Conservation (phyloP, 169 alveolate species). For the Cryptosporidium ubiquitum region DNA sequence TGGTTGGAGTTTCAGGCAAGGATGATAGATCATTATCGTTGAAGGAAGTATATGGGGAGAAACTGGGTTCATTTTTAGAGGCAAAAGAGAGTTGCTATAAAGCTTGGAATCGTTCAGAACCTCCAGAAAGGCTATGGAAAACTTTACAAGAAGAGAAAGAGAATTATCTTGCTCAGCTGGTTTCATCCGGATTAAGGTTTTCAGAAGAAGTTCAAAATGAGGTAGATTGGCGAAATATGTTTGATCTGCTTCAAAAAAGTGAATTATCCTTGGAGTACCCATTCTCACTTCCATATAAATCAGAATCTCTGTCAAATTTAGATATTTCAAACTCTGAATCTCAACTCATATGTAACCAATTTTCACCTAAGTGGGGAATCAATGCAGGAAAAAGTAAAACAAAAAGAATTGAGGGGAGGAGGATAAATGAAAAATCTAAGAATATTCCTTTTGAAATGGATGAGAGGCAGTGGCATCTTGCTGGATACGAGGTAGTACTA, state of each 20-base stretch:
- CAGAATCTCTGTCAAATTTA: background rate
- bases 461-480: conserved; percentile 45
- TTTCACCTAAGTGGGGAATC: conserved; percentile 68
- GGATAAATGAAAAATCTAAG: background rate
- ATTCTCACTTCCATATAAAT: conserved; percentile 4
- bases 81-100: conserved; percentile 21
- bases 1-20: background rate
- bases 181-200: conserved; percentile 27
- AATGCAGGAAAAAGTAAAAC: conserved; percentile 7
- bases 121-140: conserved; percentile 31
- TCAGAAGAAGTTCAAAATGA: conserved; percentile 35
- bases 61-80: conserved; percentile 33
- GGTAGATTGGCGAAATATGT: conserved; percentile 46
- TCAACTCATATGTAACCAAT: conserved; percentile 1
- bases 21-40: conserved; percentile 27
- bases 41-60: conserved; percentile 55
- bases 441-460: conserved; percentile 42
- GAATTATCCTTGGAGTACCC: conserved; percentile 53
- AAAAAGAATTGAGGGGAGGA: background rate
- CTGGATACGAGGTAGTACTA: conserved; percentile 21
- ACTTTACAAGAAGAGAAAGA: conserved; percentile 47
- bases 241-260: conserved; percentile 5
- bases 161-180: background rate
- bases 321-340: background rate
- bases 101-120: conserved; percentile 7